Conservation (phyloP, 78 protist species). For the Tieghemostelium lacteum region DNA sequence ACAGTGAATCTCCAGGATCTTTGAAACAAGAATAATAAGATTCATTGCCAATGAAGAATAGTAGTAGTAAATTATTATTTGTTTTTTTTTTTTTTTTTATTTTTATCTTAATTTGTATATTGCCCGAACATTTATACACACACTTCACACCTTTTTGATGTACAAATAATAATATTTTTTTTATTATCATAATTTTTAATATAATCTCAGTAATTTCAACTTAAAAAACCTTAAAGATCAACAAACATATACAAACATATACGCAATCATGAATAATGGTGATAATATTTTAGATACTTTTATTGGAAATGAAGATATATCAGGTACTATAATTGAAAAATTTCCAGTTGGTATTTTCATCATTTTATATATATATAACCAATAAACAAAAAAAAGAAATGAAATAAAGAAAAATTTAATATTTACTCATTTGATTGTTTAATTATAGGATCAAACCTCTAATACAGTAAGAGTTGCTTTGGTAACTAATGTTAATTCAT, state of each 20-base stretch:
- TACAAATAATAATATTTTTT: neutral
- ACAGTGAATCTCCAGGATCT: neutral
- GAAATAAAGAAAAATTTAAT: neutral
- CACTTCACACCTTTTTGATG: too few species aligned
- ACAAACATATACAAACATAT: too few species aligned
- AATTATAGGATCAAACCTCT: constrained; percentile 45
- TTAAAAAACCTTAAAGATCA: too few species aligned
- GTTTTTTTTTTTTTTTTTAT: neutral
- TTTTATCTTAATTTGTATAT: neutral
- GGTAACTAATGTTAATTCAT: constrained; percentile 40
- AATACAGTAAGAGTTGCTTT: constrained; percentile 53
- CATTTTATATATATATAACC: neutral
- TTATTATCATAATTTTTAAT: too few species aligned
- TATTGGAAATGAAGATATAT: constrained; percentile 70
- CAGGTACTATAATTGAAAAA: constrained; percentile 50
- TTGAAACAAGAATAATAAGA: neutral
- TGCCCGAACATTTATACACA: neutral
- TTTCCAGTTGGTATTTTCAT: constrained; percentile 19
- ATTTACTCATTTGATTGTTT: neutral
- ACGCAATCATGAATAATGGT: neutral
- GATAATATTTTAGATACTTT: constrained; percentile 37
- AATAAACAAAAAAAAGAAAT: too few species aligned
- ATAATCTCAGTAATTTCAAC: too few species aligned
- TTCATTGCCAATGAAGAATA: too few species aligned
- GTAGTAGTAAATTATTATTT: constrained; percentile 12